Percentiles rank a stretch among this genome's conserved stretches.
These are phyloP conservation scores for Pseudogymnoascus sp. DNA, from an alignment of 2,329 filamentous ascomycete species.

Conservation along the genomic window DNA sequence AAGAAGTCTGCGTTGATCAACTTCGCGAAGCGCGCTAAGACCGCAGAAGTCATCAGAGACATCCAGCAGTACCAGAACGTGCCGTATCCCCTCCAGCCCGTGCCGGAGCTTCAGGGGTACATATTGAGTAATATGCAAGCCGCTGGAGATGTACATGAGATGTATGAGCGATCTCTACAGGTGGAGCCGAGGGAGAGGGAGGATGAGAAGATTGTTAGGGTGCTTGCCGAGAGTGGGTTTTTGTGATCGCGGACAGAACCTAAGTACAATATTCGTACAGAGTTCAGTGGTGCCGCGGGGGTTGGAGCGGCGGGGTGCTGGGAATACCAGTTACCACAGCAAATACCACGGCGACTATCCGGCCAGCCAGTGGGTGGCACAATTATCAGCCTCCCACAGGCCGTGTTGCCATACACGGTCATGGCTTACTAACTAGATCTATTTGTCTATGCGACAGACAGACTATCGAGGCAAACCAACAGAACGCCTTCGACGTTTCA, in stretches of 20 bases:
- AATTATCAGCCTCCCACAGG: neutral
- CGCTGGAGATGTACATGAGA: conserved; percentile 93
- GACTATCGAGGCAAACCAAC: neutral
- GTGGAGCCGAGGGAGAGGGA: conserved; percentile 93
- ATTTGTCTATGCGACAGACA: neutral
- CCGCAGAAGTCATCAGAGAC: conserved; percentile 93
- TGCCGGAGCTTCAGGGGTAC: conserved; percentile 90
- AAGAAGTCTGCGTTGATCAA: conserved; percentile 97
- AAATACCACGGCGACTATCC: neutral
- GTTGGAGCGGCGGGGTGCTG: no score
- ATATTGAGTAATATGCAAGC: conserved; percentile 94
- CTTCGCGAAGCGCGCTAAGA: conserved; percentile 96
- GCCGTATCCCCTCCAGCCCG: conserved; percentile 83
- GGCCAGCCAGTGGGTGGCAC: neutral
- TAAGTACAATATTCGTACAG: conserved; percentile 10
- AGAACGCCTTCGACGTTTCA: neutral
- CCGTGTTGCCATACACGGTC: neutral
- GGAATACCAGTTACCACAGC: neutral
- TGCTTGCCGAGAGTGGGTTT: conserved; percentile 20
- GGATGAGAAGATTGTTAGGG: conserved; percentile 99
- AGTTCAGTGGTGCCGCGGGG: neutral
- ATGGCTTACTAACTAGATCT: neutral
- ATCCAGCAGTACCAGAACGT: conserved; percentile 99
- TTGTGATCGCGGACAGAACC: no score
- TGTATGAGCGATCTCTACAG: conserved; percentile 94